Evolutionary conservation across 2,329 filamentous ascomycete genomes (phyloP), one percentile per base, ranked within the genome.

Genomic region (Colletotrichum liriopes): DNA sequence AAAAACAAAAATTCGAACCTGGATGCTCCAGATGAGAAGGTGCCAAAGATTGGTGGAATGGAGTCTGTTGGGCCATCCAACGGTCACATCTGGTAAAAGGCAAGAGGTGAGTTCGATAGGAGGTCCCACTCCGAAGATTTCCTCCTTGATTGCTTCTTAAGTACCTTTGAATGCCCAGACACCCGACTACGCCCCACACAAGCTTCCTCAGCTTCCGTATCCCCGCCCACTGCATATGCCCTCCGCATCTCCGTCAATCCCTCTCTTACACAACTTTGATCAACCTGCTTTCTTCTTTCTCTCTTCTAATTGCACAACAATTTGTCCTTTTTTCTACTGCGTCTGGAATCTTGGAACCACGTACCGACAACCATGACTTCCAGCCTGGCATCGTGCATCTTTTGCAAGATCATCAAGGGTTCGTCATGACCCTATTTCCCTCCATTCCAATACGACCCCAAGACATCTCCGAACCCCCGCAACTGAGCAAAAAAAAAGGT

Each of bases 401-500:
- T 99, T 87, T 99, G 96, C 89, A 97, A 94, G 84, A 98, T 99
- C 81, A 93, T 99, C 86, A 97, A 97, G 89, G 96, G 96, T 87
- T 79, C 73, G 79, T 75, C 54, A 39, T 26, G 7, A 6, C 12
- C 14, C 12, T 32, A 11, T 29, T n/a, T 16, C 26, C 35, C 23
- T 9, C 52, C 37, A 32, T 45, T 35, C 39, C 18, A 60, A 52
- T 11, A 49, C 49, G 37, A 74, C 47, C 43, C 52, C 56, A 37
- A 56, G 29, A 61, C 71, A 73, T 72, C 47, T 61, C 47, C 29
- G 62, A 55, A 70, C 12, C 41, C 29, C 65, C 54, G 45, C 60
- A 49, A 45, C 49, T n/a, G 37, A 41, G 23, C n/a, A 32, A 23
- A 41, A 58, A 58, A 20, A 23, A 39, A 56, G 8, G 18, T 7